phyloP scores from a whole-genome alignment of 768 basidiomycete species.

The Naganishia kalamii region DNA sequence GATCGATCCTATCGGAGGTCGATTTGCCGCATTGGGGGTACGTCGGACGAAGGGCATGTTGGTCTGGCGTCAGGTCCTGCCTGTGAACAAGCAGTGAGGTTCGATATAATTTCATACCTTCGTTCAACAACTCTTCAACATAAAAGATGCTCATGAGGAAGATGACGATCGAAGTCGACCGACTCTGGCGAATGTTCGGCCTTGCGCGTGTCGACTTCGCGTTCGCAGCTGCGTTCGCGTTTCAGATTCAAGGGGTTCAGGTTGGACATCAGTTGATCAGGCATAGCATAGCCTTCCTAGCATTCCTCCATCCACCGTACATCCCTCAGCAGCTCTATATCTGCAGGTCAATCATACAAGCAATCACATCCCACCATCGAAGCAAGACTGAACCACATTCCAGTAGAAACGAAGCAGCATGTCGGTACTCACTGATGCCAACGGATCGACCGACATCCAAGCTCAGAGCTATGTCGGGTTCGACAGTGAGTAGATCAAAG shows the following conservation, averaged over 20 bases:
- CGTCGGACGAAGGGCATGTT: slow-evolving; percentile 16
- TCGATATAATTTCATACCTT: too few species aligned
- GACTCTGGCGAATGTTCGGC: not conserved
- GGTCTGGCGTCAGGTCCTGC: too few species aligned
- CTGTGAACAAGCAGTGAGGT: too few species aligned
- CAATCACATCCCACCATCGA: not conserved
- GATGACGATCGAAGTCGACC: too few species aligned
- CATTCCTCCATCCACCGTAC: not conserved
- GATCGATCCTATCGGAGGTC: slow-evolving; percentile 35
- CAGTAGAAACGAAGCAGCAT: not conserved
- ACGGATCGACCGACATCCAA: slow-evolving; percentile 50
- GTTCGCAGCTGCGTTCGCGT: too few species aligned
- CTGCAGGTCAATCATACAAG: too few species aligned
- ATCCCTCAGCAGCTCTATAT: not conserved
- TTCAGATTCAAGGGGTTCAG: not conserved
- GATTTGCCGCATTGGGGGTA: not conserved
- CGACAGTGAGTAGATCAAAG: slow-evolving; percentile 54
- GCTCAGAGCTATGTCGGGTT: slow-evolving; percentile 94
- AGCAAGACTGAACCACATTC: not conserved
- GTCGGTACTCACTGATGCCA: slow-evolving; percentile 11
- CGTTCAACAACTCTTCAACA: too few species aligned
- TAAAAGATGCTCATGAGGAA: too few species aligned
- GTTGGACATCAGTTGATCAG: not conserved
- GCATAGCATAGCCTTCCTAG: not conserved
- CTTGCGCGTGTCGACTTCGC: too few species aligned